A percentile compares a stretch with the other conserved stretches of the same genome.
Conservation (phyloP, 306 rosid genomes). For the Trifolium subterraneum region DNA sequence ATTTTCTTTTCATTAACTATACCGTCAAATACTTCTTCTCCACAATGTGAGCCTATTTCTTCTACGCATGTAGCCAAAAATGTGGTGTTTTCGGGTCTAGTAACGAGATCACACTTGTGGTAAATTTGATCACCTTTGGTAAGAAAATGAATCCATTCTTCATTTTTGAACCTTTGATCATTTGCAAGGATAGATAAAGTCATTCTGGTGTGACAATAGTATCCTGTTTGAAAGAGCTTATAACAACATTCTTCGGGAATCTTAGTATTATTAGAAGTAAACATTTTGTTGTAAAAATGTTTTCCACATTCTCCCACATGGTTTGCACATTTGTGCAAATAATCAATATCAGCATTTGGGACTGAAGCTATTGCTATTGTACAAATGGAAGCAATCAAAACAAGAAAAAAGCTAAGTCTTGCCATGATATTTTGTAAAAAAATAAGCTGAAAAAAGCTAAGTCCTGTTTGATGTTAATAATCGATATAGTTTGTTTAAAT, state of each 20-base stretch:
- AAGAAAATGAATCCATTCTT: not conserved
- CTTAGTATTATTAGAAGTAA: not conserved
- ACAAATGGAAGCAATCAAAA: not conserved
- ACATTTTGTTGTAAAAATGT: not conserved
- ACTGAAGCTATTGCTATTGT: not conserved
- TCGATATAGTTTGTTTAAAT: too few species aligned
- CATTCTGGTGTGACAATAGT: conserved; percentile 14
- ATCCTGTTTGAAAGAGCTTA: not conserved
- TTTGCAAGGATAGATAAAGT: not conserved
- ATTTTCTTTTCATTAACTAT: not conserved
- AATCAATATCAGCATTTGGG: not conserved
- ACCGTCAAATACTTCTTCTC: not conserved
- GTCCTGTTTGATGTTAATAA: too few species aligned
- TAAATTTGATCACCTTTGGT: conserved; percentile 4
- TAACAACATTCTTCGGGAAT: not conserved
- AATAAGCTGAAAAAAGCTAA: not conserved
- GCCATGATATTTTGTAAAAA: conserved; percentile 1
- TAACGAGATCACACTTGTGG: conserved; percentile 13
- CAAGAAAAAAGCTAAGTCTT: not conserved
- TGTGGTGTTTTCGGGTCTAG: not conserved
- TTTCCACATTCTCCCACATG: conserved; percentile 11
- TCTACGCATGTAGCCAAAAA: not conserved
- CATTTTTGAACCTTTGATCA: not conserved
- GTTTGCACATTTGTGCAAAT: not conserved
- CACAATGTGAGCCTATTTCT: not conserved